Evolutionary conservation across 306 rosid species (phyloP).

Genomic region (Quercus suber): DNA sequence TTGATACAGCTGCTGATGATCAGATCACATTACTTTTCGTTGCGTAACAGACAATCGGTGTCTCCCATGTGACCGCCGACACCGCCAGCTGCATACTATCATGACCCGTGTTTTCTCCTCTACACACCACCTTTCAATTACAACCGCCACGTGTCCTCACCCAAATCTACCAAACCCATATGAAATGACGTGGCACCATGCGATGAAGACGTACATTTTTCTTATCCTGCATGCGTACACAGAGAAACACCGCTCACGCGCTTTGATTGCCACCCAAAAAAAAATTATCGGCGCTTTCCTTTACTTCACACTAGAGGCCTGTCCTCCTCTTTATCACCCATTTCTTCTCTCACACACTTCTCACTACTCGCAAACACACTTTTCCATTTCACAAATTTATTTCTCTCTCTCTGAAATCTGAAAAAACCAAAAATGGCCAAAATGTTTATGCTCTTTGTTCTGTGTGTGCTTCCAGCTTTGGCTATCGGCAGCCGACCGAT

Average conservation of each 20-base stretch:
- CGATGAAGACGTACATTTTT: not conserved
- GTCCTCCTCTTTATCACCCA: not conserved
- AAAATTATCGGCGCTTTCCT: not conserved
- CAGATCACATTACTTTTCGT: not conserved
- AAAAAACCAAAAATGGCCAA: slow-evolving; percentile 30
- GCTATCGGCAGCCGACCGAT: slow-evolving; percentile 58
- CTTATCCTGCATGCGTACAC: not conserved
- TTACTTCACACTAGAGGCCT: not conserved
- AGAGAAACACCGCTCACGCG: not conserved
- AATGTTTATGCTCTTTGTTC: slow-evolving; percentile 28
- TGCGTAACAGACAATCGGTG: too few species aligned
- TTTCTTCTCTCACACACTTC: not conserved
- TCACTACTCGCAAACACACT: too few species aligned
- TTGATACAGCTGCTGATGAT: not conserved
- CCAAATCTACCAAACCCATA: too few species aligned
- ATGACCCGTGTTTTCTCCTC: not conserved
- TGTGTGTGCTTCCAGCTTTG: slow-evolving; percentile 69
- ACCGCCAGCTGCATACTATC: slow-evolving; percentile 19
- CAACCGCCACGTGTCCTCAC: not conserved
- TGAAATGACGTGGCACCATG: not conserved
- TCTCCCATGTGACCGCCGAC: slow-evolving; percentile 37
- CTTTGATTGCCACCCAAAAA: too few species aligned
- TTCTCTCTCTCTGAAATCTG: not conserved
- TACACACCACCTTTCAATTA: not conserved
- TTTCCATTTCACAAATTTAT: not conserved